Percentiles rank a stretch among this genome's conserved stretches.
Conservation (phyloP, 805 yeast genomes). For the Kockiozyma suomiensis region DNA sequence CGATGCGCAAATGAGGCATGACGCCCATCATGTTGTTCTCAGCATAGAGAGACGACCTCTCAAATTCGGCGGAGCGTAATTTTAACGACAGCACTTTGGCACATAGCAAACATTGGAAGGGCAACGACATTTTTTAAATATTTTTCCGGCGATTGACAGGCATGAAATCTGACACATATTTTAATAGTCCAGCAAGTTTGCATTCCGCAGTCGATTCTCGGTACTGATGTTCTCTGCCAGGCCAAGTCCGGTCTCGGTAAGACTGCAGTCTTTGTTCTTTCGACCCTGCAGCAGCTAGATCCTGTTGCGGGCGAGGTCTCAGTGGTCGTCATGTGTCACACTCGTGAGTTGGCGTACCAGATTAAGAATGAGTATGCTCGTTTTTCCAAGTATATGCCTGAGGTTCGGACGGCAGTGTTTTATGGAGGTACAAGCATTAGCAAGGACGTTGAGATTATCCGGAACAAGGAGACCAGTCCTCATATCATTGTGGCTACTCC, state of each 20-base stretch:
- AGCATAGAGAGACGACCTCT: background rate
- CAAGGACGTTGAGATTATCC: constrained; percentile 83
- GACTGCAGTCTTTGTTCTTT: constrained; percentile 95
- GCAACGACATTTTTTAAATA: background rate
- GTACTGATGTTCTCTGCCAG: constrained; percentile 97
- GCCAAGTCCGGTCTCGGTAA: constrained; percentile 99
- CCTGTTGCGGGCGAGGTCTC: constrained; percentile 97
- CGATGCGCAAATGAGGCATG: too few relatives aligned
- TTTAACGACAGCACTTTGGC: background rate
- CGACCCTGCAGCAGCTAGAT: constrained; percentile 94
- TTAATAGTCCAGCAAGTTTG: constrained; percentile 89
- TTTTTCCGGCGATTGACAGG: too few relatives aligned
- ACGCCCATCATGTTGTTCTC: background rate
- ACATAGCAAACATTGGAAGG: too few relatives aligned
- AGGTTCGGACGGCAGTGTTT: constrained; percentile 93
- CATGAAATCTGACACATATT: constrained; percentile 7
- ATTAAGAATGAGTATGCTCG: constrained; percentile 96
- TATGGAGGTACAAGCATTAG: constrained; percentile 92
- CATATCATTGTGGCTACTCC: constrained; percentile 98
- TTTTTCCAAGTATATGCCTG: constrained; percentile 98
- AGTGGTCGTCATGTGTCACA: constrained; percentile 93
- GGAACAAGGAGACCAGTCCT: constrained; percentile 91
- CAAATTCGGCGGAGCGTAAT: background rate
- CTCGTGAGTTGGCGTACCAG: constrained; percentile 98
- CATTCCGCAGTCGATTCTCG: constrained; percentile 96